Conservation (phyloP, 768 basidiomycete genomes). For the Phlegmacium glaucopus region DNA sequence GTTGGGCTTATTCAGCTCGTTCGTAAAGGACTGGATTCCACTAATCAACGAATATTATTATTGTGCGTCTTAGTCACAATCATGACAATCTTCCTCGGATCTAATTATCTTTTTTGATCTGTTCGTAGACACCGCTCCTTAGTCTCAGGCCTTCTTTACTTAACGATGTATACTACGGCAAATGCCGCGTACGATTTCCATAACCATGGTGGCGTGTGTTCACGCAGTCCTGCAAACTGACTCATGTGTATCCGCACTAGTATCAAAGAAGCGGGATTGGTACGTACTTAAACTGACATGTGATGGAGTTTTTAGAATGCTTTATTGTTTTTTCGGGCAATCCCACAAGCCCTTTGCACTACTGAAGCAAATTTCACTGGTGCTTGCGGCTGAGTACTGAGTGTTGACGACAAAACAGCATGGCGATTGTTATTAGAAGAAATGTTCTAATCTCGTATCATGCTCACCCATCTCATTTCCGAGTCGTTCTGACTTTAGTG, state of each 20-base stretch:
- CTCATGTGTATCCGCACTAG: too few species aligned
- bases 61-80: constrained; percentile 50
- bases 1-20: constrained; percentile 62
- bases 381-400: too few species aligned
- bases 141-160: constrained; percentile 12
- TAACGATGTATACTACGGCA: constrained; percentile 11
- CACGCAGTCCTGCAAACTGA: neutral
- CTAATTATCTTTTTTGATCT: neutral
- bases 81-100: neutral
- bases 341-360: too few species aligned
- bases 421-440: too few species aligned
- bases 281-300: constrained; percentile 1
- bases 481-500: too few species aligned
- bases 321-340: neutral
- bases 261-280: too few species aligned
- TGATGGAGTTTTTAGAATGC: constrained; percentile 1
- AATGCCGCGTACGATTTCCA: neutral
- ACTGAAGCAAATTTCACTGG: too few species aligned
- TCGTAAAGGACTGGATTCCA: constrained; percentile 84
- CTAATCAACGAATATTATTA: constrained; percentile 90
- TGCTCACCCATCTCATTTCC: too few species aligned
- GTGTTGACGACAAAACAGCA: too few species aligned
- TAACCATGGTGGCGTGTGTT: neutral
- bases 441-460: too few species aligned
- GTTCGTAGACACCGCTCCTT: constrained; percentile 39